Conservation (phyloP, 129 eudicot genomes). For the Lactuca saligna region DNA sequence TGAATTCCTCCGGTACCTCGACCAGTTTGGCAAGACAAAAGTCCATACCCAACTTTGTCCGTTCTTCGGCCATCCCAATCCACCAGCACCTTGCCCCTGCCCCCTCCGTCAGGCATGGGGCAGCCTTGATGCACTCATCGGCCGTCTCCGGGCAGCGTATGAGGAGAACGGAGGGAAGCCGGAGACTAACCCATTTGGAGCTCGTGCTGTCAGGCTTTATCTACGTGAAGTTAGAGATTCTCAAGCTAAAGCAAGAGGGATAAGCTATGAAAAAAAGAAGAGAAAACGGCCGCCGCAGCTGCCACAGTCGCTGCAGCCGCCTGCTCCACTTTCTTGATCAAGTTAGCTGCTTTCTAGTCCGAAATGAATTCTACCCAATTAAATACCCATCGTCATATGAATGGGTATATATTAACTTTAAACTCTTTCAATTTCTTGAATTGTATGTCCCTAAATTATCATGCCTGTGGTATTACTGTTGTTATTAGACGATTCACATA, state of each 20-base stretch:
- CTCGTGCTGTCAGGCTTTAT: constrained; percentile 80
- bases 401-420: constrained; percentile 23
- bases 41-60: constrained; percentile 82
- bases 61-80: constrained; percentile 72
- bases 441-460: neutral
- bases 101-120: constrained; percentile 92
- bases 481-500: constrained; percentile 21
- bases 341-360: constrained; percentile 30
- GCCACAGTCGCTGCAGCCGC: constrained; percentile 18
- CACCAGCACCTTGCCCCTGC: constrained; percentile 87
- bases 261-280: constrained; percentile 85
- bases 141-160: constrained; percentile 81
- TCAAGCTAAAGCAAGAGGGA: constrained; percentile 79
- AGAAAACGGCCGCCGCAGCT: constrained; percentile 59
- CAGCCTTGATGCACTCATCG: constrained; percentile 80
- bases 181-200: constrained; percentile 80
- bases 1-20: constrained; percentile 72
- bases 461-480: constrained; percentile 9
- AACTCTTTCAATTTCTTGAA: constrained; percentile 8
- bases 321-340: constrained; percentile 40
- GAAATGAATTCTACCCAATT: constrained; percentile 2
- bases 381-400: constrained; percentile 10
- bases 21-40: constrained; percentile 83
- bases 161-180: constrained; percentile 85
- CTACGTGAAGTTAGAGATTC: constrained; percentile 81